Percentiles rank a stretch among this genome's conserved stretches.
Evolutionary conservation across 139 green algal species (phyloP).

Genomic region (Volvox reticuliferus): DNA sequence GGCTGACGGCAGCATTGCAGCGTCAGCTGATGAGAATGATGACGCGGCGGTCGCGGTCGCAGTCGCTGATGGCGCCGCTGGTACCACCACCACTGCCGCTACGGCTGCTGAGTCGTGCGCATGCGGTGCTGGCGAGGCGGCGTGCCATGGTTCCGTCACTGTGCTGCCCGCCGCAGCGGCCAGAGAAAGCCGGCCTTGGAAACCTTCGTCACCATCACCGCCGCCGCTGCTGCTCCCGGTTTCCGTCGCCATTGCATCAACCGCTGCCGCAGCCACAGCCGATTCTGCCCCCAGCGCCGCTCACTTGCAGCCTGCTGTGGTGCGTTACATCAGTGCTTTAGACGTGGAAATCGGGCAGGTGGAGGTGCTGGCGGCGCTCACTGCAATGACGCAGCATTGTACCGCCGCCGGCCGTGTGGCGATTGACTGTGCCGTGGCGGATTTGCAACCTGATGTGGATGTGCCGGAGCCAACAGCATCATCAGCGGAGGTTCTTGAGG

Average conservation of each 20-base stretch:
- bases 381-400: slow-evolving; percentile 21
- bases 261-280: neutral
- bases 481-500: neutral
- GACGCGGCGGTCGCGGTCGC: no score
- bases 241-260: neutral
- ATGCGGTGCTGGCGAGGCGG: no score
- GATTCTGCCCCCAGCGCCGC: neutral
- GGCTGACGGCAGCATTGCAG: no score
- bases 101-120: no score
- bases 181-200: no score
- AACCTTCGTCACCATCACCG: no score
- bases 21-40: no score
- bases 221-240: neutral
- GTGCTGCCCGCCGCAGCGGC: no score
- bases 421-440: slow-evolving; percentile 34
- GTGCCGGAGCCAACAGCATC: neutral
- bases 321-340: slow-evolving; percentile 33
- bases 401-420: neutral
- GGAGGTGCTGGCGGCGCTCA: slow-evolving; percentile 43
- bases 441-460: neutral
- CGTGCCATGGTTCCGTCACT: no score
- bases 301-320: neutral
- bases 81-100: no score
- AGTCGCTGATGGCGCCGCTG: no score
- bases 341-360: slow-evolving; percentile 11